These are phyloP conservation scores for Neofusicoccum sp. DNA, from an alignment of 2,329 filamentous ascomycete genomes.

Conservation along the genomic window DNA sequence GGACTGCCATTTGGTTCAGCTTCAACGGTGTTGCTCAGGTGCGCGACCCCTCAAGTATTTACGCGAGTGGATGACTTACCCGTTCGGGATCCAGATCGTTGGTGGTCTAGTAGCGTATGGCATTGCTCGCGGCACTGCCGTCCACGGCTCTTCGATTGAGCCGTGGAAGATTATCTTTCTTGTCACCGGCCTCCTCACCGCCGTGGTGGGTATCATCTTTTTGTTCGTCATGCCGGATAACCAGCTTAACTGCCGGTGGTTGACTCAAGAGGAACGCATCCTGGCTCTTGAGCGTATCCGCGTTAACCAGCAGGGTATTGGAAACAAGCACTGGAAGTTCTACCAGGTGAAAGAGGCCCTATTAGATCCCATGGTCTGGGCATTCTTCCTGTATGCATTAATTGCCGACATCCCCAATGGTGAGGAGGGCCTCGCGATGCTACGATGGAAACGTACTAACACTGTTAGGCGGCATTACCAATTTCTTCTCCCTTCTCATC, in stretches of 20 bases:
- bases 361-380: conserved; percentile 55
- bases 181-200: conserved; percentile 44
- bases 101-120: conserved; percentile 64
- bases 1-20: conserved; percentile 66
- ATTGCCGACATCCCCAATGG: conserved; percentile 59
- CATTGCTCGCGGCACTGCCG: conserved; percentile 56
- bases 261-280: conserved; percentile 65
- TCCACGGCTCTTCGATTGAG: conserved; percentile 57
- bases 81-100: conserved; percentile 47
- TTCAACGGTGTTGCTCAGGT: conserved; percentile 61
- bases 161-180: conserved; percentile 64
- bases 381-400: conserved; percentile 58
- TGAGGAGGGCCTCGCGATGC: conserved; percentile 16
- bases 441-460: not conserved
- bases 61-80: no score
- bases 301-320: conserved; percentile 70
- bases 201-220: conserved; percentile 42
- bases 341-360: conserved; percentile 59
- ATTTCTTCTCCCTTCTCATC: conserved; percentile 63
- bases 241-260: conserved; percentile 59
- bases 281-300: conserved; percentile 67
- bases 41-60: not conserved
- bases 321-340: conserved; percentile 63
- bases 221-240: conserved; percentile 55
- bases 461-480: conserved; percentile 49